Conservation (phyloP, 805 yeast genomes). For the Pichia exigua region DNA sequence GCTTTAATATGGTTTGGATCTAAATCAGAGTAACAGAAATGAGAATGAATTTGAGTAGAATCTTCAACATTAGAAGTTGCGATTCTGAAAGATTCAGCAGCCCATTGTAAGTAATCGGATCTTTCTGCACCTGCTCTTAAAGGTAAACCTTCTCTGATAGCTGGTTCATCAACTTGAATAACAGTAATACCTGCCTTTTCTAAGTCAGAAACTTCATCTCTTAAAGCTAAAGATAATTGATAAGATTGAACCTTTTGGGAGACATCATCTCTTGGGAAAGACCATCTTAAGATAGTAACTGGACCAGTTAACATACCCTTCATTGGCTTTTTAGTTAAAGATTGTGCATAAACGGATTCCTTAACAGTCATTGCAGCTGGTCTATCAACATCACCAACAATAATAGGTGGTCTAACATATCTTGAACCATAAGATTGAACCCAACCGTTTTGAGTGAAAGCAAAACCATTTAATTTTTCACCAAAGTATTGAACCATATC, state of each 20-base stretch:
- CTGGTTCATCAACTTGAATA: constrained; percentile 99
- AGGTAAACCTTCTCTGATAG: constrained; percentile 99
- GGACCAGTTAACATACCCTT: constrained; percentile 99
- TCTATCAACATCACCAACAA: constrained; percentile 98
- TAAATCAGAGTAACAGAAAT: constrained; percentile 99
- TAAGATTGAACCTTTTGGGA: constrained; percentile 88
- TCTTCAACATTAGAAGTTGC: constrained; percentile 97
- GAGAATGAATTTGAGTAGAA: constrained; percentile 97
- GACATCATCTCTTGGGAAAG: constrained; percentile 99
- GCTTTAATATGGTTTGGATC: constrained; percentile 99
- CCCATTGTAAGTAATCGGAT: constrained; percentile 94
- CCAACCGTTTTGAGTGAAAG: constrained; percentile 99
- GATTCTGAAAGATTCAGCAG: constrained; percentile 98
- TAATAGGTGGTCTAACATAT: constrained; percentile 98
- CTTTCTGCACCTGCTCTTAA: constrained; percentile 97
- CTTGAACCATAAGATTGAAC: constrained; percentile 99
- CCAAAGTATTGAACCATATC: constrained; percentile 99
- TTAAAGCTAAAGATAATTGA: constrained; percentile 94
- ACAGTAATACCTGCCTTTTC: constrained; percentile 97
- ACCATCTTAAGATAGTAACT: constrained; percentile 99
- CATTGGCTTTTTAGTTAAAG: constrained; percentile 90
- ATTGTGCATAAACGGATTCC: constrained; percentile 99
- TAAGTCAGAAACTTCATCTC: constrained; percentile 97
- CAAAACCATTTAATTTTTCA: constrained; percentile 97
- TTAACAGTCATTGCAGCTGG: constrained; percentile 97